phyloP scores from a whole-genome alignment of 257 asterid genomes.

The Solanum arcanum region DNA sequence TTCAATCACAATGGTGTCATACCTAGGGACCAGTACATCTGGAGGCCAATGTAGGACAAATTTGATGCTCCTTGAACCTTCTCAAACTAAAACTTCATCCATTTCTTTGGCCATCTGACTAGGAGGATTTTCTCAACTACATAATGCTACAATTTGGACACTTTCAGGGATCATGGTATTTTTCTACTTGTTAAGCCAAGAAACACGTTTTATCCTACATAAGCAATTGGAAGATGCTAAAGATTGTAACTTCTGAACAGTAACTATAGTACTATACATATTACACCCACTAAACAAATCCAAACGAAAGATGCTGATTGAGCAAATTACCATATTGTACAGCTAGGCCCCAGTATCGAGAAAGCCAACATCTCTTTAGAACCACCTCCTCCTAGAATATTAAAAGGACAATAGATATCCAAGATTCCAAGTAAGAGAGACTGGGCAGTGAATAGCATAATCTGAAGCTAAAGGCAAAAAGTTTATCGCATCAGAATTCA shows the following conservation, averaged over 20 bases:
- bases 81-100: background rate
- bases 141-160: background rate
- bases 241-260: background rate
- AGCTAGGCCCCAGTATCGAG: conserved; percentile 98
- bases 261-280: background rate
- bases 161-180: background rate
- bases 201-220: background rate
- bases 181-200: background rate
- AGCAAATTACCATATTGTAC: conserved; percentile 62
- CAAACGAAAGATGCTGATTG: background rate
- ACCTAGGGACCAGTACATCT: background rate
- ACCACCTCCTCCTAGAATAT: conserved; percentile 90
- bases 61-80: background rate
- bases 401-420: background rate
- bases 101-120: background rate
- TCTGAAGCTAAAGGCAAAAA: background rate
- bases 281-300: background rate
- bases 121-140: background rate
- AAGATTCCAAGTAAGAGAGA: background rate
- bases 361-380: conserved; percentile 98
- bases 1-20: background rate
- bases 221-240: background rate
- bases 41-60: background rate
- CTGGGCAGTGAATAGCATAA: background rate
- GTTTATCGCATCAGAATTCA: background rate